Percentiles rank a stretch among this genome's conserved stretches.
phyloP scores from a whole-genome alignment of 2,329 filamentous ascomycete genomes.

The Berkeleyomyces basicola region DNA sequence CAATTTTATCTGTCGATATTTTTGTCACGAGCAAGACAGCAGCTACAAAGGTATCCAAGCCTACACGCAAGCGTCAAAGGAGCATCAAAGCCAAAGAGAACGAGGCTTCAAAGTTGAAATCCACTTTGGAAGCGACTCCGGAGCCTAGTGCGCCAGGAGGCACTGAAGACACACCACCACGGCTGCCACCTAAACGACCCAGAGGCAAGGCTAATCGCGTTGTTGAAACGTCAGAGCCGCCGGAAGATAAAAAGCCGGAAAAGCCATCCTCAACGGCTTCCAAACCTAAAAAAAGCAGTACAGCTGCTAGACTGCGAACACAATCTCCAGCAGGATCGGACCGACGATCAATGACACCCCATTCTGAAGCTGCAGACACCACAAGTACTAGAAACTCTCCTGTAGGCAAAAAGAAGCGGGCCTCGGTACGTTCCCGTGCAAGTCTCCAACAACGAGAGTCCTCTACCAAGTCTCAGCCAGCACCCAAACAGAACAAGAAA shows the following conservation, averaged over 20 bases:
- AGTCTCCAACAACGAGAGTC: background rate
- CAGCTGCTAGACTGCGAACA: background rate
- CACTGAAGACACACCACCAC: slow-evolving; percentile 2
- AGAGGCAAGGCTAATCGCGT: slow-evolving; percentile 3
- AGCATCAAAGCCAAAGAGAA: background rate
- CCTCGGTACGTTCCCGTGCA: background rate
- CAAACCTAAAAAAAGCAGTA: background rate
- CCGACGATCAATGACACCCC: background rate
- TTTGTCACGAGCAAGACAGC: background rate
- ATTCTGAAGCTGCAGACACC: background rate
- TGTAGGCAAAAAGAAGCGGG: background rate
- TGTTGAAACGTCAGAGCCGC: slow-evolving; percentile 2
- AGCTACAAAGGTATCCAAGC: background rate
- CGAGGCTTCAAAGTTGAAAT: background rate
- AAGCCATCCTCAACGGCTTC: background rate
- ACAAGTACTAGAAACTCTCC: background rate
- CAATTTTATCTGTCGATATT: background rate
- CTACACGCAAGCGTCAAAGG: slow-evolving; percentile 1
- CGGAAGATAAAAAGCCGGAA: background rate
- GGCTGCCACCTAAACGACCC: background rate
- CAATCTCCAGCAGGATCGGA: background rate
- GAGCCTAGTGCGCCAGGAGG: background rate
- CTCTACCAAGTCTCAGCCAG: background rate
- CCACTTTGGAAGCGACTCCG: background rate
- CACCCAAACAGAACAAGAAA: background rate